Conservation (phyloP, 2,329 filamentous ascomycete species). For the Colletotrichum tropicicola region DNA sequence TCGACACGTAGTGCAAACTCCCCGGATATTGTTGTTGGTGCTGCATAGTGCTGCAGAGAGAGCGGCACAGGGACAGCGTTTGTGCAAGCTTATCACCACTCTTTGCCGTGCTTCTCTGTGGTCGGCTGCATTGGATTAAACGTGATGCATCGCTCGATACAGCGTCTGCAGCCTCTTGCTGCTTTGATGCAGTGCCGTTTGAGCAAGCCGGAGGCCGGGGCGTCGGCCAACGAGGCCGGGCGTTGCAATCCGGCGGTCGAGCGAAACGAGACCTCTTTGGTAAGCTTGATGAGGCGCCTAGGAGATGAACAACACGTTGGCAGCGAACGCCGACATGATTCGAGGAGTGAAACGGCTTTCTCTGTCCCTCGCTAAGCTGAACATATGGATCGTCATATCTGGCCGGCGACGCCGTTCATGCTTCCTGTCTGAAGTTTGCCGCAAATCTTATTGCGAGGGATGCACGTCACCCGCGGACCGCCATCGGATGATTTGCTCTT, state of each 20-base stretch:
- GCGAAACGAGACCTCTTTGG: neutral
- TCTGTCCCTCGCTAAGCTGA: neutral
- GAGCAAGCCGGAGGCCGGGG: too few relatives aligned
- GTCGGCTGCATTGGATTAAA: too few relatives aligned
- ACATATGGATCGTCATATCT: slow-evolving; percentile 11
- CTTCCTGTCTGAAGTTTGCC: neutral
- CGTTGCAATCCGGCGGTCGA: neutral
- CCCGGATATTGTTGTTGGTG: neutral
- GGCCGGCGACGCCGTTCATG: neutral
- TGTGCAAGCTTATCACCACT: neutral
- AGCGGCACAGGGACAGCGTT: neutral
- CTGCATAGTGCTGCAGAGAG: neutral
- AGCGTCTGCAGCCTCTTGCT: too few relatives aligned
- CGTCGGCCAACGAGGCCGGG: neutral
- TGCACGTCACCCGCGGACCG: slow-evolving; percentile 1
- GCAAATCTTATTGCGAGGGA: too few relatives aligned
- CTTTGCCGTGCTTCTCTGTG: too few relatives aligned
- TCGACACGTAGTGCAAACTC: slow-evolving; percentile 19
- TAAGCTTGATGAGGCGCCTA: neutral
- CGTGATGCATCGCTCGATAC: too few relatives aligned
- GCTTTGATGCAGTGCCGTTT: too few relatives aligned
- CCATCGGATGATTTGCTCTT: neutral
- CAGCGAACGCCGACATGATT: neutral
- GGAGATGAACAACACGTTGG: neutral
- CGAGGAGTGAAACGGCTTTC: too few relatives aligned